Percentiles rank a stretch among this genome's conserved stretches.
Conservation (phyloP, 129 eudicot species). For the Helianthus tuberosus region DNA sequence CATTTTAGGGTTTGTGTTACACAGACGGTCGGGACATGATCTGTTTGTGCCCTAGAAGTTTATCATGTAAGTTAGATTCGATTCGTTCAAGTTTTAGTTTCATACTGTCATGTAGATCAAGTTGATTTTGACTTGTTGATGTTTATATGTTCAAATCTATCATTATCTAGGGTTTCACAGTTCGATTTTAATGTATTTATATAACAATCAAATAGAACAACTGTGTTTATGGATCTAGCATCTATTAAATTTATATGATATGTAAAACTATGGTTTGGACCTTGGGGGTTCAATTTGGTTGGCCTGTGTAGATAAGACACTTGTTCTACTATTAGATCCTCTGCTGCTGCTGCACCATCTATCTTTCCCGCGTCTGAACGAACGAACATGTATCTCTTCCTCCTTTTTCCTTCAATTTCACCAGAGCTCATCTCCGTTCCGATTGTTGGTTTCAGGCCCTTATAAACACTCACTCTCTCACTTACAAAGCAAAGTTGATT, state of each 20-base stretch:
- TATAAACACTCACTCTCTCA: too few relatives aligned
- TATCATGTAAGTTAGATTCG: slow-evolving; percentile 16
- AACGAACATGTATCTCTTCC: slow-evolving; percentile 14
- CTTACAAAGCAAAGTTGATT: too few relatives aligned
- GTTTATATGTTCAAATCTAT: not conserved
- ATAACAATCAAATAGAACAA: not conserved
- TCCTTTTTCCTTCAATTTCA: not conserved
- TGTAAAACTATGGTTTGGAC: too few relatives aligned
- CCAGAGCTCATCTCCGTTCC: not conserved
- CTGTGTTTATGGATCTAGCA: slow-evolving; percentile 19
- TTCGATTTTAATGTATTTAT: not conserved
- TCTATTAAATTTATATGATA: not conserved
- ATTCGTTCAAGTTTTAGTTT: not conserved
- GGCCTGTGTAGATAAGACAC: too few relatives aligned
- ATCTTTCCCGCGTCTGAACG: slow-evolving; percentile 9
- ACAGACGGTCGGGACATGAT: not conserved
- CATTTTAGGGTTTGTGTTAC: too few relatives aligned
- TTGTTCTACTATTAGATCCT: too few relatives aligned
- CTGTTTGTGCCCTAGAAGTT: slow-evolving; percentile 17
- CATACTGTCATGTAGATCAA: not conserved
- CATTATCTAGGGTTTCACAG: not conserved
- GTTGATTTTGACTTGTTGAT: slow-evolving; percentile 19
- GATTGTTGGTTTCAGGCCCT: too few relatives aligned
- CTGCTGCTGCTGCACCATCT: too few relatives aligned
- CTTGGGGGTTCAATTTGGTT: too few relatives aligned